Conservation (phyloP, 371 early-diverging fungal species). For the Parasitella parasitica region DNA sequence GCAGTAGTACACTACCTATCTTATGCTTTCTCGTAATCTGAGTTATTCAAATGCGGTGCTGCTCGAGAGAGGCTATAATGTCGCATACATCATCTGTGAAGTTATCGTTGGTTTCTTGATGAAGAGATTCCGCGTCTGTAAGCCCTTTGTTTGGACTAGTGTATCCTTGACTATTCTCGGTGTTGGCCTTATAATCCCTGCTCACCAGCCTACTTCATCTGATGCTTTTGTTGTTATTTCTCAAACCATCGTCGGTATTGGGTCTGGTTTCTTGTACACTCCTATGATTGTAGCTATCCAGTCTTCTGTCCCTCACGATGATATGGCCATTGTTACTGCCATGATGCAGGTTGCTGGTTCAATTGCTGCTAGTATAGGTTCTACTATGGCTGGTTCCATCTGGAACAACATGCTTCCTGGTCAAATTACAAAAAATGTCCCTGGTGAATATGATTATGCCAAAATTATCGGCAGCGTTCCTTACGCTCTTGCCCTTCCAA, state of each 20-base stretch:
- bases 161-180: conserved; percentile 55
- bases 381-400: conserved; percentile 37
- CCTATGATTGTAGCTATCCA: conserved; percentile 35
- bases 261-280: conserved; percentile 32
- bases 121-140: conserved; percentile 44
- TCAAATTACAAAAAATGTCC: conserved; percentile 31
- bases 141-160: conserved; percentile 56
- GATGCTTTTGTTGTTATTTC: conserved; percentile 36
- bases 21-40: conserved; percentile 43
- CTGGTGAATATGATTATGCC: conserved; percentile 32
- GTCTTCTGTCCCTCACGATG: conserved; percentile 32
- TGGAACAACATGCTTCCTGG: conserved; percentile 40
- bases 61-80: conserved; percentile 40
- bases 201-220: conserved; percentile 35
- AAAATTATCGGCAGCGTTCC: conserved; percentile 27
- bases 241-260: conserved; percentile 41
- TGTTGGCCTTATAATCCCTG: conserved; percentile 45
- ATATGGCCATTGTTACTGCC: conserved; percentile 39
- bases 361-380: conserved; percentile 35
- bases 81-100: conserved; percentile 33
- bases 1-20: conserved; percentile 41
- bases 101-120: conserved; percentile 36
- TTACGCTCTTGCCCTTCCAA: conserved; percentile 27
- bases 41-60: conserved; percentile 23
- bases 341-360: conserved; percentile 35